These are phyloP conservation scores for Asparagopsis taxiformis DNA, from an alignment of 31 red algal species.

Conservation along the genomic window DNA sequence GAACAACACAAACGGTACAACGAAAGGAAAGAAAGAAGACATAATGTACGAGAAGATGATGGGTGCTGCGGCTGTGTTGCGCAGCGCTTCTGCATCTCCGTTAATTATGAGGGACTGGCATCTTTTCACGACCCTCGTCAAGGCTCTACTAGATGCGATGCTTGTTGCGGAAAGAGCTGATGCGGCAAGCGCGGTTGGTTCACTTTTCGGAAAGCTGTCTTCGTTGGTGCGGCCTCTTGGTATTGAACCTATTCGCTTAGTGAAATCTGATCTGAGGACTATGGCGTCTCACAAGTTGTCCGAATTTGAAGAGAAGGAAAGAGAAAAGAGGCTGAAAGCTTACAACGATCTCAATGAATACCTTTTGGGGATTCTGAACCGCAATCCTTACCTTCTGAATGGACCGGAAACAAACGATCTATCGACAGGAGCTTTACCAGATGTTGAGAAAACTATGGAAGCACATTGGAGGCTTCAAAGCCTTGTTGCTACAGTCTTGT, in stretches of 20 bases:
- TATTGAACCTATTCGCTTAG: slow-evolving; percentile 36
- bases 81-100: slow-evolving; percentile 54
- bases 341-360: slow-evolving; percentile 51
- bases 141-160: slow-evolving; percentile 56
- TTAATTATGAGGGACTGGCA: slow-evolving; percentile 71
- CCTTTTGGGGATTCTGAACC: slow-evolving; percentile 36
- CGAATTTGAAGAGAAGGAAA: slow-evolving; percentile 21
- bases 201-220: slow-evolving; percentile 66
- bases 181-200: slow-evolving; percentile 40
- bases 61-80: slow-evolving; percentile 70
- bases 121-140: slow-evolving; percentile 44
- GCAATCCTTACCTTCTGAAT: neutral
- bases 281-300: neutral
- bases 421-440: neutral
- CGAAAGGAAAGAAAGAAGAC: slow-evolving; percentile 25
- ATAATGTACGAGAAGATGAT: slow-evolving; percentile 82
- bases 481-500: slow-evolving; percentile 66
- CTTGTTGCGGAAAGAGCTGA: slow-evolving; percentile 73
- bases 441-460: slow-evolving; percentile 22
- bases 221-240: slow-evolving; percentile 61
- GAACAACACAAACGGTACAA: neutral
- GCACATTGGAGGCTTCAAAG: slow-evolving; percentile 81
- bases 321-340: slow-evolving; percentile 11
- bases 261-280: slow-evolving; percentile 28
- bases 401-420: neutral